Conservation (phyloP, 2,329 filamentous ascomycete genomes). For the Gnomoniopsis sp. region DNA sequence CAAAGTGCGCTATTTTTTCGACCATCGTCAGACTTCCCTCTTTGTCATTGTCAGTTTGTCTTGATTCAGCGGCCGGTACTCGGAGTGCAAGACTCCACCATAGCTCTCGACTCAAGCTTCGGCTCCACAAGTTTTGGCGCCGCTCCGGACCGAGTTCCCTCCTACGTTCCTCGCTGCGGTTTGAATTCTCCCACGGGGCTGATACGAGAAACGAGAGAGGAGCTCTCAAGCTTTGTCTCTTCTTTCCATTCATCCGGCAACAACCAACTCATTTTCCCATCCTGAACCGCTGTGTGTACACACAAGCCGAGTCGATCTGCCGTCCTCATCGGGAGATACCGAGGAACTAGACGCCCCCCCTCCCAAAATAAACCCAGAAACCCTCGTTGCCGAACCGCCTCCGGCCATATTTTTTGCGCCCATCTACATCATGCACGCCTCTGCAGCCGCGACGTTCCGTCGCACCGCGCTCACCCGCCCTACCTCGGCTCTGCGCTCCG, state of each 20-base stretch:
- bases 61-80: conserved; percentile 15
- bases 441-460: conserved; percentile 17
- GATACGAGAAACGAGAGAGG: not conserved
- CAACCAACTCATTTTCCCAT: too few species aligned
- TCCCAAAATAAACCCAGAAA: not conserved
- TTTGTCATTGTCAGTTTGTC: not conserved
- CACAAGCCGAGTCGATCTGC: not conserved
- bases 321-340: not conserved
- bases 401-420: not conserved
- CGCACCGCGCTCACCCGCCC: conserved; percentile 13
- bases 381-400: not conserved
- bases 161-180: not conserved
- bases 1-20: not conserved
- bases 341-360: not conserved
- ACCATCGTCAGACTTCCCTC: too few species aligned
- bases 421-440: conserved; percentile 12
- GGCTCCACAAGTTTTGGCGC: conserved; percentile 8
- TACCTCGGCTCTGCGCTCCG: conserved; percentile 3
- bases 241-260: not conserved
- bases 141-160: conserved; percentile 7
- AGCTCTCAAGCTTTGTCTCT: not conserved
- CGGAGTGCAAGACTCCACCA: conserved; percentile 11
- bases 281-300: too few species aligned
- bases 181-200: not conserved
- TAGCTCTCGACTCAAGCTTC: conserved; percentile 1